Percentiles rank a stretch among this genome's conserved stretches.
Conservation (phyloP, 257 asterid genomes). For the Scutellaria baicalensis region DNA sequence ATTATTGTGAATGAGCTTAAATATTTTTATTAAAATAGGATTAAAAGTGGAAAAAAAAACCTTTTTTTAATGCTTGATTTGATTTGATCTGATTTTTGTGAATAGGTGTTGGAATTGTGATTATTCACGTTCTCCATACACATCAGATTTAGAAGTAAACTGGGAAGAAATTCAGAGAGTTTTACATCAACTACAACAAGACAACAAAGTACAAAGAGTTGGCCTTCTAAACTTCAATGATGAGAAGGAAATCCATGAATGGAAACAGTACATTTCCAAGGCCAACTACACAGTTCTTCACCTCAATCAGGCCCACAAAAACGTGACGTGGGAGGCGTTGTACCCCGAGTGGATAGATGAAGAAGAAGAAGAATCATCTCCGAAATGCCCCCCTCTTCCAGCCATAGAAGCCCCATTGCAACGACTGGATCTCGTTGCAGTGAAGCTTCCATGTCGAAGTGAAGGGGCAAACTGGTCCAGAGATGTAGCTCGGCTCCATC, state of each 20-base stretch:
- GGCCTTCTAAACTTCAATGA: slow-evolving; percentile 62
- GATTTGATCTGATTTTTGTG: neutral
- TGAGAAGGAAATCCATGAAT: slow-evolving; percentile 34
- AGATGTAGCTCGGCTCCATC: slow-evolving; percentile 67
- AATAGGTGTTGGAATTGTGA: slow-evolving; percentile 55
- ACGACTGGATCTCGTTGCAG: slow-evolving; percentile 54
- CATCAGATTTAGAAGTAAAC: slow-evolving; percentile 35
- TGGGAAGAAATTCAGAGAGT: slow-evolving; percentile 45
- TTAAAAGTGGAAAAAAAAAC: too few relatives aligned
- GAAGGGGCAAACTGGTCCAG: slow-evolving; percentile 55
- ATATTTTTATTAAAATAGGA: too few relatives aligned
- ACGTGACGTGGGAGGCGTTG: slow-evolving; percentile 58
- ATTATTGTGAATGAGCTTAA: too few relatives aligned
- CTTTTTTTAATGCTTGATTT: neutral
- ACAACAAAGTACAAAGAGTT: slow-evolving; percentile 16
- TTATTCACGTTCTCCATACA: slow-evolving; percentile 46
- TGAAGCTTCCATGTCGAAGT: slow-evolving; percentile 68
- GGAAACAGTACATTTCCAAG: slow-evolving; percentile 37
- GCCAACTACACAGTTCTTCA: slow-evolving; percentile 42
- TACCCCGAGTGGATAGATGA: slow-evolving; percentile 96
- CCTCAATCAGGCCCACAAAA: slow-evolving; percentile 36
- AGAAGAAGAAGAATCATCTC: slow-evolving; percentile 58
- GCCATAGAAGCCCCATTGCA: slow-evolving; percentile 29
- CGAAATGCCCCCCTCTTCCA: slow-evolving; percentile 66
- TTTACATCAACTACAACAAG: slow-evolving; percentile 21